Conservation (phyloP, 1,139 yeast genomes). For the Hansenula lynferdii region DNA sequence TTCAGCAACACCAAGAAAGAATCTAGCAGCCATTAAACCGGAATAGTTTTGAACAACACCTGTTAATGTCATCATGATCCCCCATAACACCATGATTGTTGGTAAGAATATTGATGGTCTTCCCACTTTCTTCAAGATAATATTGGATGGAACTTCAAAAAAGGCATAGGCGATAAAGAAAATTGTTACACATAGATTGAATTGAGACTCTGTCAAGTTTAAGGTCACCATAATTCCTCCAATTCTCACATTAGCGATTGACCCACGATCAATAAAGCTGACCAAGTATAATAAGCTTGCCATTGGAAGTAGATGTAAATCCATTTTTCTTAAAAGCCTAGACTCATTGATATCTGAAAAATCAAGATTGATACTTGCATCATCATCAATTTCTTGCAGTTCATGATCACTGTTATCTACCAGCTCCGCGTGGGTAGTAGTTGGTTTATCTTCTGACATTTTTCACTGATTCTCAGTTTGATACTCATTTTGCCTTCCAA, state of each 20-base stretch:
- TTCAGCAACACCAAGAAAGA: slow-evolving; percentile 41
- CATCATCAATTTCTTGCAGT: too few species aligned
- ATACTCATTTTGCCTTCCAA: too few species aligned
- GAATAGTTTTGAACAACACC: slow-evolving; percentile 35
- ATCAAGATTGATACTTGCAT: too few species aligned
- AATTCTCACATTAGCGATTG: slow-evolving; percentile 53
- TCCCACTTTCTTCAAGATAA: slow-evolving; percentile 32
- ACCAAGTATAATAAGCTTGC: slow-evolving; percentile 43
- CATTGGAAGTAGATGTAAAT: slow-evolving; percentile 40
- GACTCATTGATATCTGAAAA: slow-evolving; percentile 20
- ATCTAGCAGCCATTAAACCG: slow-evolving; percentile 39
- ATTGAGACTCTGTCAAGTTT: slow-evolving; percentile 41
- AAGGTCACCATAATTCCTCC: slow-evolving; percentile 51
- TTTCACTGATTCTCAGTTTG: too few species aligned
- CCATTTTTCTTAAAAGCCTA: slow-evolving; percentile 35
- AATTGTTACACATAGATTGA: slow-evolving; percentile 47
- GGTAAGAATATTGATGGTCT: slow-evolving; percentile 40
- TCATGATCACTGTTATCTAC: too few species aligned
- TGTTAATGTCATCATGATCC: slow-evolving; percentile 39
- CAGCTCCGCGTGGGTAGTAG: too few species aligned
- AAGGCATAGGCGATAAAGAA: slow-evolving; percentile 50
- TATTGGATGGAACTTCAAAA: slow-evolving; percentile 46
- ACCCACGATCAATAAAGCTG: slow-evolving; percentile 51
- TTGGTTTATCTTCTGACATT: too few species aligned
- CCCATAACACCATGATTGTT: slow-evolving; percentile 46